These are phyloP conservation scores for Nitzschia sp. DNA, from an alignment of 108 stramenopile genomes.

Conservation along the genomic window DNA sequence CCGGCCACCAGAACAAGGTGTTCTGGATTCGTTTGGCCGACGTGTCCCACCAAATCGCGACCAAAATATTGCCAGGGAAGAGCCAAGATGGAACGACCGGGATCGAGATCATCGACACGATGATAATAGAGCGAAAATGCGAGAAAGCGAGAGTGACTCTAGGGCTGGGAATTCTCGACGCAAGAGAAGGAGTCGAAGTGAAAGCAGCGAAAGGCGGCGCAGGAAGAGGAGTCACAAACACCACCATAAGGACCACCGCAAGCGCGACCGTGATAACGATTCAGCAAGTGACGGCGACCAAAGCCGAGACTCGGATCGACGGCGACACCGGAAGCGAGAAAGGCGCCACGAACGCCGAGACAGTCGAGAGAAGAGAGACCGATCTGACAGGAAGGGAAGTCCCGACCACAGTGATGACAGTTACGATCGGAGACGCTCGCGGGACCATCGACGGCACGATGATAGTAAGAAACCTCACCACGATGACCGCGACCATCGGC, in stretches of 20 bases:
- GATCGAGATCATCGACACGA: slow-evolving; percentile 1
- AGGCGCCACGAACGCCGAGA: not conserved
- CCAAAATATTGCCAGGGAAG: not conserved
- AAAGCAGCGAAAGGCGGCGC: slow-evolving; percentile 14
- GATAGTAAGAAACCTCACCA: not conserved
- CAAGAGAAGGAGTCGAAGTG: slow-evolving; percentile 1
- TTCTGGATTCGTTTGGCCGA: slow-evolving; percentile 5
- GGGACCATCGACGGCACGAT: not conserved
- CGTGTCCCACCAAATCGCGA: not conserved
- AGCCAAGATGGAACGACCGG: not conserved
- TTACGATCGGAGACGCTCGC: not conserved
- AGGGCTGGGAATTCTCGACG: slow-evolving; percentile 4
- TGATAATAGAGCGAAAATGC: slow-evolving; percentile 1
- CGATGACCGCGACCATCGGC: slow-evolving; percentile 1
- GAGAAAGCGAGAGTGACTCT: slow-evolving; percentile 7
- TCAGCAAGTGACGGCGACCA: not conserved
- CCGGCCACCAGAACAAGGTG: no score
- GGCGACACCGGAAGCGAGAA: not conserved
- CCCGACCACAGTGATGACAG: not conserved
- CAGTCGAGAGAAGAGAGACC: not conserved
- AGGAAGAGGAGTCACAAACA: not conserved
- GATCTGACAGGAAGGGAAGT: not conserved
- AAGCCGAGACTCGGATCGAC: slow-evolving; percentile 14
- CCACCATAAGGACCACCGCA: slow-evolving; percentile 10
- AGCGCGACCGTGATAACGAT: not conserved